Base-by-base conservation (phyloP, 2,329 filamentous ascomycete genomes). In the Zarea fungicola region DNA sequence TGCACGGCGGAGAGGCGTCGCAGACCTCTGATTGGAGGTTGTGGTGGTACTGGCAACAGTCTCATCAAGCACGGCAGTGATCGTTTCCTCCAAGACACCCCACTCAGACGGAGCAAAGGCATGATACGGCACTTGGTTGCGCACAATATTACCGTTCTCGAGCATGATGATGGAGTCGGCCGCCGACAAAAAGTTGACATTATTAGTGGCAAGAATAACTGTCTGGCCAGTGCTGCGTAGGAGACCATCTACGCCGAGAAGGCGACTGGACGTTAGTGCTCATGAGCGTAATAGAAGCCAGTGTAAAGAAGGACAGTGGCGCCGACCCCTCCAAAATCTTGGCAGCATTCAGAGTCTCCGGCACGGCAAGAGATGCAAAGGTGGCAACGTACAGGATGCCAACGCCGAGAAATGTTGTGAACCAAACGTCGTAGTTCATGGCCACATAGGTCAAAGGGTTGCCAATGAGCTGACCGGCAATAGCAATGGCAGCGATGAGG, bases 191-290 rank as follows among this genome's bases (percentile, higher is more conserved):
- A 60, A 62, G 8, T 60, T 50, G 21, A 56, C 61, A 1, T 65
- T 62, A 42, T 73, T 69, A 0, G 72, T 72, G 3, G 66, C 66
- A 5, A 77, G 55, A 1, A 79, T 50, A 1, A 72, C 68, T 1
- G 72, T 74, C 7, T 62, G 61, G 0, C 62, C 60, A 16, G 60
- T 55, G 13, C 55, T 58, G 13, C 65, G 65, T 1, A 77, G 56
- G 1, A 78, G 48, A 0, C 77, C 76, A 4, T 59, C 50, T 0
- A 54, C 34, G 0, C 69, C 67, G 4, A 78, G 56, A 0, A 78
- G 58, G 4, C 64, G 62, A 9, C 65, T 56, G 31, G 76, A 72
- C 4, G n/a, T n/a, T n/a, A n/a, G n/a, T n/a, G n/a, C n/a, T n/a
- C n/a, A n/a, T n/a, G n/a, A n/a, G n/a, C n/a, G n/a, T n/a, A n/a